These are phyloP conservation scores for Auriscalpium microsporum DNA, from an alignment of 768 basidiomycete species.

Conservation along the genomic window DNA sequence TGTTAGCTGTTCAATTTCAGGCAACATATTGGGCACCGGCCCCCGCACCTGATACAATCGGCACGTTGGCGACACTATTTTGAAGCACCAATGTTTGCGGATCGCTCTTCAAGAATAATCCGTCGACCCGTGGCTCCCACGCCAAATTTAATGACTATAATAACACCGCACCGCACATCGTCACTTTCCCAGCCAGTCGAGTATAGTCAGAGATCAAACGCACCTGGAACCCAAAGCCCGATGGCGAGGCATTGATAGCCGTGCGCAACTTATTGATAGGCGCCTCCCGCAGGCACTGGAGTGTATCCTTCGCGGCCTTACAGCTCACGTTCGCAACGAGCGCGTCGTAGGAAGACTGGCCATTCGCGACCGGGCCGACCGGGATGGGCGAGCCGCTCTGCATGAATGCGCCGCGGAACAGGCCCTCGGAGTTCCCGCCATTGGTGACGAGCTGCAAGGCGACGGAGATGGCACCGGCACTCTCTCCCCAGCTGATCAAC, in stretches of 20 bases:
- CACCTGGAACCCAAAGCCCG: constrained; percentile 11
- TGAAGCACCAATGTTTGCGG: constrained; percentile 1
- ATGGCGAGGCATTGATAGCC: constrained; percentile 11
- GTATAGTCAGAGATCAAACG: too few species aligned
- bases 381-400: constrained; percentile 31
- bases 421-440: constrained; percentile 25
- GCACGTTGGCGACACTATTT: constrained; percentile 6
- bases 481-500: constrained; percentile 37
- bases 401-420: constrained; percentile 37
- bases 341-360: constrained; percentile 16
- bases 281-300: constrained; percentile 14
- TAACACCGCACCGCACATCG: background rate
- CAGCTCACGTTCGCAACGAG: constrained; percentile 15
- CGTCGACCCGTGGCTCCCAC: constrained; percentile 12
- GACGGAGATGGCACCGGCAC: constrained; percentile 43
- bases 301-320: constrained; percentile 10
- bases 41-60: constrained; percentile 1
- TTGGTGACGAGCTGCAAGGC: constrained; percentile 34
- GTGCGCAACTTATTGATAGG: background rate
- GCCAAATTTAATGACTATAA: background rate
- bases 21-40: too few species aligned
- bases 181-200: too few species aligned
- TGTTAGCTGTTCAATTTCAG: background rate
- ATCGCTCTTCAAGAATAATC: constrained; percentile 7
- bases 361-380: constrained; percentile 13